Conservation (phyloP, 768 basidiomycete genomes). For the Mycena belliarum region DNA sequence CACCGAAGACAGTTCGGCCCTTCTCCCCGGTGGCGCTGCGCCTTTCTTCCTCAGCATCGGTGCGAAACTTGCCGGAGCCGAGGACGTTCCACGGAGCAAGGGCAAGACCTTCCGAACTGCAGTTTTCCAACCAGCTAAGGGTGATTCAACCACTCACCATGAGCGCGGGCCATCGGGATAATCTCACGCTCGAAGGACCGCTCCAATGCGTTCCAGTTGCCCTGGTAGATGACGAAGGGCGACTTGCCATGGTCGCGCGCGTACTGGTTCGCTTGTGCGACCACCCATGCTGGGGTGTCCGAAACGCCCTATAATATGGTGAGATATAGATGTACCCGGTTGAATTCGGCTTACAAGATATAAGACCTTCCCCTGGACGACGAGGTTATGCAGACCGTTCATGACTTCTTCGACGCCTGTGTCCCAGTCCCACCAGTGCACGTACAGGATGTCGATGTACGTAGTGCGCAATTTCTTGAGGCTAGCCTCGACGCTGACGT, state of each 20-base stretch:
- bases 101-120: slow-evolving; percentile 26
- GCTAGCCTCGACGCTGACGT: slow-evolving; percentile 32
- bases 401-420: slow-evolving; percentile 50
- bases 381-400: slow-evolving; percentile 43
- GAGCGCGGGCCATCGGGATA: slow-evolving; percentile 33
- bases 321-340: neutral
- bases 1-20: slow-evolving; percentile 31
- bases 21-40: slow-evolving; percentile 33
- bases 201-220: slow-evolving; percentile 31
- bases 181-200: slow-evolving; percentile 49
- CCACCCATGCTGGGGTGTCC: slow-evolving; percentile 40
- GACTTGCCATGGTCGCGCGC: slow-evolving; percentile 19
- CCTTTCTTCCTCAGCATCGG: slow-evolving; percentile 30
- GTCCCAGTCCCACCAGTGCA: slow-evolving; percentile 53
- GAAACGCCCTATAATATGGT: slow-evolving; percentile 25
- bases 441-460: slow-evolving; percentile 57
- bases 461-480: slow-evolving; percentile 49
- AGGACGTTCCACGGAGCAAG: slow-evolving; percentile 41
- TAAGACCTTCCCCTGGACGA: slow-evolving; percentile 42
- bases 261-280: slow-evolving; percentile 41
- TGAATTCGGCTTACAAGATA: slow-evolving; percentile 35
- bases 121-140: neutral
- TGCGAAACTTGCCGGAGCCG: slow-evolving; percentile 28
- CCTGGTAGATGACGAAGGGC: slow-evolving; percentile 47
- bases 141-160: neutral